A percentile compares a stretch with the other conserved stretches of the same genome.
Evolutionary conservation across 352 stramenopile species (phyloP).

Genomic region (Blastocystis sp.): DNA sequence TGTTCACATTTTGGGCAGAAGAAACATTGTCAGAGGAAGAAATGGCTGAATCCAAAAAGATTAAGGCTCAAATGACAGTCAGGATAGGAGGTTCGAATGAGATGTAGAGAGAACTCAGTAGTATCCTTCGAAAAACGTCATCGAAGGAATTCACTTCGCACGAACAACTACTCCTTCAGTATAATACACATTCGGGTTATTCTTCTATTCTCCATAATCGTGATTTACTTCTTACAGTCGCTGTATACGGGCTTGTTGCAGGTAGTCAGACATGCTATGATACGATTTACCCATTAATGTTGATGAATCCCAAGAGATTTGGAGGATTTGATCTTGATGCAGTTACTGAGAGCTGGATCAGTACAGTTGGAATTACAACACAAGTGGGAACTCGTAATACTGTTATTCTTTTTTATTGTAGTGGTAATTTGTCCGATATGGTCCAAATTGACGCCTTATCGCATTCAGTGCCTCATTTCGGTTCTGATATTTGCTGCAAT

Average conservation of each 20-base stretch:
- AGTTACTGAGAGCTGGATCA: slow-evolving; percentile 39
- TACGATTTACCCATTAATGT: slow-evolving; percentile 47
- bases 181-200: slow-evolving; percentile 19
- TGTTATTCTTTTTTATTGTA: neutral
- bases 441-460: neutral
- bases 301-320: slow-evolving; percentile 1
- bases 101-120: slow-evolving; percentile 15
- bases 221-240: slow-evolving; percentile 30
- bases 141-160: slow-evolving; percentile 7
- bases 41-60: slow-evolving; percentile 3
- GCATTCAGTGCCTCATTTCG: neutral
- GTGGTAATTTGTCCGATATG: slow-evolving; percentile 31
- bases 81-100: neutral
- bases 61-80: slow-evolving; percentile 9
- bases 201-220: slow-evolving; percentile 33
- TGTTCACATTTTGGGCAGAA: slow-evolving; percentile 38
- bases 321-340: slow-evolving; percentile 43
- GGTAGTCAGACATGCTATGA: slow-evolving; percentile 30
- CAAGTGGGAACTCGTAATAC: slow-evolving; percentile 2
- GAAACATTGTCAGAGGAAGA: slow-evolving; percentile 50
- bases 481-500: neutral
- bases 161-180: slow-evolving; percentile 43
- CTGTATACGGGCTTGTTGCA: neutral
- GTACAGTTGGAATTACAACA: neutral
- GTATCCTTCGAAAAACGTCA: neutral